Conservation (phyloP, 2,329 filamentous ascomycete genomes). For the Phyllosticta citriasiana region DNA sequence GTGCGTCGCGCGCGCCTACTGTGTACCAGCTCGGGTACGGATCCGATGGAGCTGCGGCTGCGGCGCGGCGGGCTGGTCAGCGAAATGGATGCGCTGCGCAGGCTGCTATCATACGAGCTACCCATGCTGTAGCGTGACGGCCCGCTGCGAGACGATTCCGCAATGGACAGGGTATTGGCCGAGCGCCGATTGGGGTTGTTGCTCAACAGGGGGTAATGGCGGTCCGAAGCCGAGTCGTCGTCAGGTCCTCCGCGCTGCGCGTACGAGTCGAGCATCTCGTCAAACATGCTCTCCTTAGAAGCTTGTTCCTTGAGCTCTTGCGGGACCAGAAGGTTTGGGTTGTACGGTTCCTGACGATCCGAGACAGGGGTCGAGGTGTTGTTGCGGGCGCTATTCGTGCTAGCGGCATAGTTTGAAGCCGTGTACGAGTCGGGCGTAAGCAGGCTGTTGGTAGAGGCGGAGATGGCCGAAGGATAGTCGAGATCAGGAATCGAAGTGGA, state of each 20-base stretch:
- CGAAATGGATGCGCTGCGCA: constrained; percentile 33
- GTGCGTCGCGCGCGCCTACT: constrained; percentile 24
- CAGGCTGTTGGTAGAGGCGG: constrained; percentile 19
- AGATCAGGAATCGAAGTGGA: constrained; percentile 23
- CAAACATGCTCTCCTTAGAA: constrained; percentile 25
- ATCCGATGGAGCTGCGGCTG: constrained; percentile 28
- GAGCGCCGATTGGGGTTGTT: constrained; percentile 13
- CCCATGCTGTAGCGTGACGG: constrained; percentile 42
- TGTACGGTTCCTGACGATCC: constrained; percentile 22
- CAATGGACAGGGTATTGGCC: constrained; percentile 21
- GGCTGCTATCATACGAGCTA: constrained; percentile 47
- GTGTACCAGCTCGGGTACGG: constrained; percentile 29
- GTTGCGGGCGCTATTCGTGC: background rate
- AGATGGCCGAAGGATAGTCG: constrained; percentile 24
- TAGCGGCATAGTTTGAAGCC: background rate
- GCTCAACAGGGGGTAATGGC: constrained; percentile 37
- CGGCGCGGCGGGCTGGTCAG: constrained; percentile 26
- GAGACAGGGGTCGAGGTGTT: constrained; percentile 8
- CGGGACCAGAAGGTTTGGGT: constrained; percentile 26
- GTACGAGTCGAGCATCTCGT: constrained; percentile 31
- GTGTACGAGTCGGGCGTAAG: constrained; percentile 4
- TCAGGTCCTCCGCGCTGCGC: constrained; percentile 13
- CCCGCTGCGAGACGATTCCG: constrained; percentile 38
- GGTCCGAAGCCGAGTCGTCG: constrained; percentile 27
- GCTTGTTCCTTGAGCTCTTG: constrained; percentile 24